These are phyloP conservation scores for Sugiyamaella xylanicola DNA, from an alignment of 1,139 yeast genomes.

Conservation along the genomic window DNA sequence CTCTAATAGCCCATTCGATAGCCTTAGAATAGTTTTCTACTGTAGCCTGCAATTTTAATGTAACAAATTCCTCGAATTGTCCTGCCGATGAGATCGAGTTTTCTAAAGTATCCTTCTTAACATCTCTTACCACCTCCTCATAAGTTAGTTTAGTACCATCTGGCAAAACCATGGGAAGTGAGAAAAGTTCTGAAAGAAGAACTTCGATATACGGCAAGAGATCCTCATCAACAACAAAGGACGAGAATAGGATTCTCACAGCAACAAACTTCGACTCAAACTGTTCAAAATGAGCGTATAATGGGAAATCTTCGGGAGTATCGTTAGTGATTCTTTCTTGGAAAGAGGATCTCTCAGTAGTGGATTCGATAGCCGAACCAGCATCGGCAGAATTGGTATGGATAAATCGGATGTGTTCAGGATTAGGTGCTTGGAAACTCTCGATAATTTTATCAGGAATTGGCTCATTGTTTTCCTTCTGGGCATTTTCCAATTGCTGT, in stretches of 20 bases:
- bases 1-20: slow-evolving; percentile 71
- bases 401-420: slow-evolving; percentile 72
- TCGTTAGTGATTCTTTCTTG: slow-evolving; percentile 40
- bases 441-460: slow-evolving; percentile 68
- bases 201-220: slow-evolving; percentile 65
- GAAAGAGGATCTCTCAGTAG: slow-evolving; percentile 17
- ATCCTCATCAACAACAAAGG: slow-evolving; percentile 58
- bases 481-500: slow-evolving; percentile 60
- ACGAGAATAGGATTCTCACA: slow-evolving; percentile 65
- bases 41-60: slow-evolving; percentile 64
- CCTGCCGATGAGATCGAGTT: slow-evolving; percentile 48
- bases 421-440: slow-evolving; percentile 59
- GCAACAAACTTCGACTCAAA: slow-evolving; percentile 79
- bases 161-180: slow-evolving; percentile 69
- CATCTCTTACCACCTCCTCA: slow-evolving; percentile 70
- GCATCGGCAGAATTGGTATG: slow-evolving; percentile 59
- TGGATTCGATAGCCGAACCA: slow-evolving; percentile 34
- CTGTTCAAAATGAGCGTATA: slow-evolving; percentile 77
- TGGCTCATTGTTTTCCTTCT: slow-evolving; percentile 64
- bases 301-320: slow-evolving; percentile 57
- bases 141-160: slow-evolving; percentile 62
- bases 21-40: slow-evolving; percentile 64
- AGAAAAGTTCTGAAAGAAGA: slow-evolving; percentile 65
- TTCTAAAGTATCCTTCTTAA: slow-evolving; percentile 70
- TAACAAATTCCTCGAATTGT: slow-evolving; percentile 64